Base-by-base conservation (phyloP, 2,329 filamentous ascomycete species). In the Xylaria sp. region DNA sequence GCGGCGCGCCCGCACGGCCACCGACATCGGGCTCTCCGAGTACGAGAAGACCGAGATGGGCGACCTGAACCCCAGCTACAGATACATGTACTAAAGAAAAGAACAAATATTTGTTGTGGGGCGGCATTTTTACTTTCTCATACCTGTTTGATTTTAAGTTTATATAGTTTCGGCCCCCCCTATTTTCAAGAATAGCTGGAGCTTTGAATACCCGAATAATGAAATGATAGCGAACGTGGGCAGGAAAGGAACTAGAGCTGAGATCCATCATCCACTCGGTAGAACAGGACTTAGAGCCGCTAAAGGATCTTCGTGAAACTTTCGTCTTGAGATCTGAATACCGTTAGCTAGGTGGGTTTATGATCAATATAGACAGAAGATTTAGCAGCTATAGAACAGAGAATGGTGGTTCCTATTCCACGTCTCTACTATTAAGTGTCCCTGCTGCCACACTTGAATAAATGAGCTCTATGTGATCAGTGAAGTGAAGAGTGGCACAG, bases 11-110 rank as follows among this genome's bases (percentile, higher is more conserved):
- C 86, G 73, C 73, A 73, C 73, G 25, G 76, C 70, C 15, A 78
- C 76, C 79, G 81, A 89, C 77, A 77, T 87, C 39, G 83, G 84
- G 7, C 77, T 90, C 75, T 87, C 87, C 2, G 87, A 89, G 71
- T 85, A 86, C 67, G 87, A 90, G 79, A 88, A 89, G 82, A 85
- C 82, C 60, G 86, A 88, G 72, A 68, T 89, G 75, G 87, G 87
- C 0, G 87, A 89, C 75, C 68, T 87, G 76, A 87, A 80, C 69
- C 87, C 86, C 8, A 85, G 87, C 59, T 89, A 87, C 75, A 80
- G 85, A 73, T 89, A 89, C 76, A 79, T 85, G 77, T 79, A 87
- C 71, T 88, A 81, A 62, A 57, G 25, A 4, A 8, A 39, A n/a
- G 9, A 20, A 46, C 18, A 15, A 25, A 13, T 23, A 20, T 28